Evolutionary conservation across 2,329 filamentous ascomycete species (phyloP).

Genomic region (Thelonectria olida): DNA sequence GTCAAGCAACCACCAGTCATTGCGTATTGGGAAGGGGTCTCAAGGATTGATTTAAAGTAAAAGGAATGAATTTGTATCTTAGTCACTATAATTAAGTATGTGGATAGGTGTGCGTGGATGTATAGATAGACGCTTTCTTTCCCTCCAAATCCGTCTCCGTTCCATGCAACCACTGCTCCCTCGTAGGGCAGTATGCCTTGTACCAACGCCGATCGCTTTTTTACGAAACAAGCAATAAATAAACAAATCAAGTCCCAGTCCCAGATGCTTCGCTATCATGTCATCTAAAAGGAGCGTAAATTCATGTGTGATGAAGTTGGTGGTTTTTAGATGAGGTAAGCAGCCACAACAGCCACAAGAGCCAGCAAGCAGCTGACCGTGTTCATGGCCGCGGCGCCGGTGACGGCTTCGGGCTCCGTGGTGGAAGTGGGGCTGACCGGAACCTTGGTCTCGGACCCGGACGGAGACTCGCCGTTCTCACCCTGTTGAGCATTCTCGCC

Average conservation of each 20-base stretch:
- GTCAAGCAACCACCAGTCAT: neutral
- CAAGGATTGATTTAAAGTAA: neutral
- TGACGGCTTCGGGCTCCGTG: conserved; percentile 30
- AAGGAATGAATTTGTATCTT: conserved; percentile 5
- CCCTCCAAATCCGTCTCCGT: neutral
- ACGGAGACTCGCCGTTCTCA: neutral
- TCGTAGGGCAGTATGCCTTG: too few species aligned
- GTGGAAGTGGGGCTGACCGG: conserved; percentile 27
- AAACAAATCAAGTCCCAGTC: conserved; percentile 5
- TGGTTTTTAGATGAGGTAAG: conserved; percentile 52
- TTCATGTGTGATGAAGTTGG: neutral
- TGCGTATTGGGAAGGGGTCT: conserved; percentile 7
- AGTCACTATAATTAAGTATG: conserved; percentile 17
- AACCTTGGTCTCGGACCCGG: conserved; percentile 23
- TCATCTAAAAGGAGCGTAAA: conserved; percentile 10
- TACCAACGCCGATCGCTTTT: conserved; percentile 17
- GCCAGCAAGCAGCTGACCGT: conserved; percentile 48
- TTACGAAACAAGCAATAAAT: neutral
- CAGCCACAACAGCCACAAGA: conserved; percentile 50
- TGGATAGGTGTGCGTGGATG: conserved; percentile 2
- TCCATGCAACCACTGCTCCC: too few species aligned
- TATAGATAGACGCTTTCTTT: conserved; percentile 15
- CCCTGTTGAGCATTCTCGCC: neutral
- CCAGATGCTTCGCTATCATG: conserved; percentile 16
- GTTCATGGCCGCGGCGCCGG: conserved; percentile 43